Evolutionary conservation across 2,329 filamentous ascomycete genomes (phyloP).

Genomic region (Xylariaceae sp.): DNA sequence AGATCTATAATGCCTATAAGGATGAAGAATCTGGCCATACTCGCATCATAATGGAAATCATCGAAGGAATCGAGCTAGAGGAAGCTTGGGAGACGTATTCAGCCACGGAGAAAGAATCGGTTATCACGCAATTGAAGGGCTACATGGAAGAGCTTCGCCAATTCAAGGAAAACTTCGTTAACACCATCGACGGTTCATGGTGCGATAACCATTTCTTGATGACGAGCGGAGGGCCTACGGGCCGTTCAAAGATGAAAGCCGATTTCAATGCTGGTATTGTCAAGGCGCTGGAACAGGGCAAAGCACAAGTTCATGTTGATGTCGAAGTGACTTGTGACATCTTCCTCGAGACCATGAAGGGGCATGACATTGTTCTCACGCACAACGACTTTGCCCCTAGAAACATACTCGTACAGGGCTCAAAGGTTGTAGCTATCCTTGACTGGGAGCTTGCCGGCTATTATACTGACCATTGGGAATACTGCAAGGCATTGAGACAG

Average conservation of each 20-base stretch:
- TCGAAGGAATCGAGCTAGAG: constrained; percentile 11
- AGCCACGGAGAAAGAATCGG: constrained; percentile 7
- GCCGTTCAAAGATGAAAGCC: constrained; percentile 8
- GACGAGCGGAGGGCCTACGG: constrained; percentile 1
- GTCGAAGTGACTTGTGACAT: constrained; percentile 9
- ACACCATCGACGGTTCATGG: constrained; percentile 7
- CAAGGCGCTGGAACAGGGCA: constrained; percentile 7
- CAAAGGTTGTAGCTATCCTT: constrained; percentile 13
- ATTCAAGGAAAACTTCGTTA: constrained; percentile 10
- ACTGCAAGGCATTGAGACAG: constrained; percentile 13
- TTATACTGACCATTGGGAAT: constrained; percentile 18
- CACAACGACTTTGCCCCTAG: constrained; percentile 15
- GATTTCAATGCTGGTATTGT: constrained; percentile 11
- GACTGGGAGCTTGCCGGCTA: constrained; percentile 16
- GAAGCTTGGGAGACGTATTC: constrained; percentile 12
- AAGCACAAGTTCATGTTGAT: not conserved
- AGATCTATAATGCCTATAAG: constrained; percentile 13
- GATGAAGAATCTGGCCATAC: constrained; percentile 12
- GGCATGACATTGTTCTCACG: constrained; percentile 12
- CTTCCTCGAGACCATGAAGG: constrained; percentile 9
- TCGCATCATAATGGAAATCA: constrained; percentile 14
- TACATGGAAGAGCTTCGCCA: constrained; percentile 12
- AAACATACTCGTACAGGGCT: constrained; percentile 15
- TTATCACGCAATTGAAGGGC: constrained; percentile 5
- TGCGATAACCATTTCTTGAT: constrained; percentile 11